Evolutionary conservation across 1,139 yeast species (phyloP).

Genomic region (Hansenula sp.): DNA sequence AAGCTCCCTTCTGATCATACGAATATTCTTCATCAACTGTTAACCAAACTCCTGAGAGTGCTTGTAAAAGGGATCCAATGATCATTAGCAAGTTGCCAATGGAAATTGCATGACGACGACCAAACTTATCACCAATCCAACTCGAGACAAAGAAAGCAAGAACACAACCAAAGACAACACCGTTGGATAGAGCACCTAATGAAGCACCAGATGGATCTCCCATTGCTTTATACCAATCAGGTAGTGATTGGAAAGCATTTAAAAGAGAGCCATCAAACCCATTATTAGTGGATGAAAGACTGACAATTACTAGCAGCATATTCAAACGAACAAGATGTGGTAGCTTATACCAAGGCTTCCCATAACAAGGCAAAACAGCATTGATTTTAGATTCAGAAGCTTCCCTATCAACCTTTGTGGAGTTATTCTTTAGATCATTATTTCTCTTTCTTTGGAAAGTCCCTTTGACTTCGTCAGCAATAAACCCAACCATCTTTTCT

Average conservation of each 20-base stretch:
- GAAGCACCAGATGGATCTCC: slow-evolving; percentile 39
- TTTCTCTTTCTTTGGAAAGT: slow-evolving; percentile 8
- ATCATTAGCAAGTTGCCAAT: slow-evolving; percentile 38
- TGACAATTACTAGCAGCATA: slow-evolving; percentile 33
- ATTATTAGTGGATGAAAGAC: slow-evolving; percentile 43
- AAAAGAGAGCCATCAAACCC: slow-evolving; percentile 52
- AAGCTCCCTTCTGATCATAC: slow-evolving; percentile 21
- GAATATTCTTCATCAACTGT: slow-evolving; percentile 13
- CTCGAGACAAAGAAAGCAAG: slow-evolving; percentile 26
- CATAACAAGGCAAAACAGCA: slow-evolving; percentile 25
- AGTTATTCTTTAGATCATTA: no score
- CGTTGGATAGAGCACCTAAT: slow-evolving; percentile 45
- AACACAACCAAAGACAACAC: slow-evolving; percentile 47
- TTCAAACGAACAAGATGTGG: slow-evolving; percentile 36
- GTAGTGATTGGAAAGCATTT: slow-evolving; percentile 46
- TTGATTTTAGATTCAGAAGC: slow-evolving; percentile 3
- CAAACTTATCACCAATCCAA: slow-evolving; percentile 39
- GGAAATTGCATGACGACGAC: slow-evolving; percentile 41
- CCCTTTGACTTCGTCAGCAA: slow-evolving; percentile 23
- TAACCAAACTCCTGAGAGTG: slow-evolving; percentile 29
- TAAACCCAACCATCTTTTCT: slow-evolving; percentile 20
- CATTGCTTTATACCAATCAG: slow-evolving; percentile 33
- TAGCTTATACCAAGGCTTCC: slow-evolving; percentile 30
- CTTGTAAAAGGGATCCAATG: slow-evolving; percentile 43
- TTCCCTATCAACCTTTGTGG: no score